phyloP scores from a whole-genome alignment of 225 moss, liverwort and hornwort genomes.

The Thuidium tamariscinum region DNA sequence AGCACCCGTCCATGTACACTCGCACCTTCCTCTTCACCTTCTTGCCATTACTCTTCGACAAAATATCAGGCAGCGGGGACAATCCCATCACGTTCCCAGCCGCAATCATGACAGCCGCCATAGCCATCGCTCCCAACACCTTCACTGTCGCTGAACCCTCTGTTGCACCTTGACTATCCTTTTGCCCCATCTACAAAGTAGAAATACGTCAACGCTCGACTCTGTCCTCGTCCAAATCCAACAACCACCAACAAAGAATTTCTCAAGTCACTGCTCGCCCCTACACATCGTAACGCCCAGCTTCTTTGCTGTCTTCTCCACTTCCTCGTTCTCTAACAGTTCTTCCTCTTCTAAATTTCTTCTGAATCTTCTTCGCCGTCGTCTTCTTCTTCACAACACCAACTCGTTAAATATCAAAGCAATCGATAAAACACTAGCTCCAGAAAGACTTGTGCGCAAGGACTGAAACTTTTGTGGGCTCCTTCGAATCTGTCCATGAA shows the following conservation, averaged over 20 bases:
- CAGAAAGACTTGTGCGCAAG: neutral
- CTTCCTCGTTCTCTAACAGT: neutral
- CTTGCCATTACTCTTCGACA: neutral
- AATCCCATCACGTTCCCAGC: conserved; percentile 25
- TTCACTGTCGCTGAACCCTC: conserved; percentile 23
- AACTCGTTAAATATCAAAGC: too few relatives aligned
- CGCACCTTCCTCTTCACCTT: conserved; percentile 79
- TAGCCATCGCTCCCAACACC: conserved; percentile 34
- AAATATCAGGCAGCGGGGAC: conserved; percentile 37
- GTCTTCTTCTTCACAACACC: neutral
- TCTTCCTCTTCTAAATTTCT: too few relatives aligned
- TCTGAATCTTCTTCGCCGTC: too few relatives aligned
- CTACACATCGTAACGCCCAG: neutral
- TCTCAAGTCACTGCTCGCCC: neutral
- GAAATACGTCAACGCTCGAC: neutral
- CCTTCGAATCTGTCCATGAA: neutral
- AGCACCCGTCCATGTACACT: conserved; percentile 98
- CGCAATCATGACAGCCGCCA: conserved; percentile 27
- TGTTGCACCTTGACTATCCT: conserved; percentile 22
- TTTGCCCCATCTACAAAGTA: conserved; percentile 9
- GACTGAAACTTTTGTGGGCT: neutral
- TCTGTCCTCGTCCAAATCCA: neutral
- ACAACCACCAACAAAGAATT: neutral
- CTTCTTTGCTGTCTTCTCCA: neutral
- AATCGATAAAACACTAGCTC: neutral